phyloP scores from a whole-genome alignment of 75 land plant genomes.

The Pinus tabuliformis region DNA sequence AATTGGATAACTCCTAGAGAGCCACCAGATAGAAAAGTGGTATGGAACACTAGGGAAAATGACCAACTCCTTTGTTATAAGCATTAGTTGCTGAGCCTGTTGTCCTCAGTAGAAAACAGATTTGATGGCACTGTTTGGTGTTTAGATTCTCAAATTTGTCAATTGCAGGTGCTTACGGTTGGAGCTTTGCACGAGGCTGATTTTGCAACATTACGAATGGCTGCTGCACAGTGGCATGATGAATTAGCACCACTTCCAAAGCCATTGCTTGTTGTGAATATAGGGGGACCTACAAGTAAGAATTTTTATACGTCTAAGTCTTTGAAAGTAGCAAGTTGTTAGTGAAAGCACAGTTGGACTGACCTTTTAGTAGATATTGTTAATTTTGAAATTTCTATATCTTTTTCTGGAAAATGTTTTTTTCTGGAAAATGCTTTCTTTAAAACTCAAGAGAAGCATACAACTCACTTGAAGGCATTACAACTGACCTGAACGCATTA shows the following conservation, averaged over 20 bases:
- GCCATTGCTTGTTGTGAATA: slow-evolving; percentile 89
- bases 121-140: slow-evolving; percentile 1
- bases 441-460: too few species aligned
- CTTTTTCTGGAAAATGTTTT: too few species aligned
- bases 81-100: background rate
- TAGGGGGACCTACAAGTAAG: slow-evolving; percentile 94
- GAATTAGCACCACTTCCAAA: slow-evolving; percentile 78
- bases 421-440: too few species aligned
- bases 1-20: slow-evolving; percentile 82
- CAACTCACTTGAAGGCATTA: too few species aligned
- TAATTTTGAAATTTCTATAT: too few species aligned
- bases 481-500: too few species aligned
- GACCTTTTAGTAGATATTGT: too few species aligned
- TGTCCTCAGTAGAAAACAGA: background rate
- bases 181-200: slow-evolving; percentile 93
- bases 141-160: background rate
- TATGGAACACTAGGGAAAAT: slow-evolving; percentile 18
- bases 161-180: slow-evolving; percentile 69
- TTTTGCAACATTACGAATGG: slow-evolving; percentile 63
- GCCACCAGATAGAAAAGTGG: slow-evolving; percentile 89
- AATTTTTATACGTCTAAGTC: background rate
- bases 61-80: background rate
- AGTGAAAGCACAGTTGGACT: too few species aligned
- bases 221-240: slow-evolving; percentile 84
- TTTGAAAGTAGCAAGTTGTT: background rate